Base-by-base conservation (phyloP, 192 early-diverging fungal genomes). In the Entomortierella chlamydospora region DNA sequence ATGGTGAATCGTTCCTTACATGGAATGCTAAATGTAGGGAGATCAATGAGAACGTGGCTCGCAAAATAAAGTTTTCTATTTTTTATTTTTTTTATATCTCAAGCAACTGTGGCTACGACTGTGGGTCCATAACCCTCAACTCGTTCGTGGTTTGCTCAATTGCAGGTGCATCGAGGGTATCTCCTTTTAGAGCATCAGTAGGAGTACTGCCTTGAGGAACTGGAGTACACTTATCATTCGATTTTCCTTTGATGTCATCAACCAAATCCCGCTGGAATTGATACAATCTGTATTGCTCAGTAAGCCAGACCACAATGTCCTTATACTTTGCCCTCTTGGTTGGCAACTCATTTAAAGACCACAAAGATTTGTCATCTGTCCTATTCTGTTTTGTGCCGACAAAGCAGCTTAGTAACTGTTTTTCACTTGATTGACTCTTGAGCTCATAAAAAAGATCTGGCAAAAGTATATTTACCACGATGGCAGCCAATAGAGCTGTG, bases 261-360 rank as follows among this genome's bases (percentile, higher is more conserved):
- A 74, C 45, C 13, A 66, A 26, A 50, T 74, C 50, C 10, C 51
- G 64, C 8, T 57, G 57, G 43, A 74, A 61, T 34, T 67, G 30
- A 22, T 61, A 74, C 6, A 61, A 58, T 34, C 61, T 68, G 47
- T 68, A 77, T n/a, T 63, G 37, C 49, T 68, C 66, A 12, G 51
- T 56, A 2, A 77, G 54, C 0, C 65, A 53, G 2, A 54, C 26
- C 23, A 69, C 58, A 9, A 68, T 47, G 18, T 77, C 73, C 57
- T 57, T 54, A 28, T 77, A 77, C 20, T 67, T 61, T 33, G 61
- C 66, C 10, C 73, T 58, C 53, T 69, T 77, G 25, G 64, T 61
- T 12, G 52, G 31, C 4, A 77, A 10, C 43, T 77, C 73, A 13
- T 51, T 23, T 8, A 60, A n/a, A 7, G 73, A 66, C 73, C 73